Evolutionary conservation across 768 basidiomycete species (phyloP).

Genomic region (Punctularia strigosozonata): DNA sequence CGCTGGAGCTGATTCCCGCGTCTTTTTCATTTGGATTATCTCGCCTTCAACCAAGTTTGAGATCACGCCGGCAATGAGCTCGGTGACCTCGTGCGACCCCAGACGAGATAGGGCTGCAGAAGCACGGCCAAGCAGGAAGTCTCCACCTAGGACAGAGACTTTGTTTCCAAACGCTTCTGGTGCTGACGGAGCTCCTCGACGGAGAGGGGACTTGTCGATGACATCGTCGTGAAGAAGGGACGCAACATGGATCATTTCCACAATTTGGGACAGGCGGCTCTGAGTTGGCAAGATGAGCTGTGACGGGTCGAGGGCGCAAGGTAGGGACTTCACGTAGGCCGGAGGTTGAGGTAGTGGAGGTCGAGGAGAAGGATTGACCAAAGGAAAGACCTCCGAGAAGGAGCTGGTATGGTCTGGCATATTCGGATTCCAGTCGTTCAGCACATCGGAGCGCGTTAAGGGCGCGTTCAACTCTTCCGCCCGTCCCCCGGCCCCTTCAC

Average conservation of each 20-base stretch:
- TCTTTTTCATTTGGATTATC: slow-evolving; percentile 63
- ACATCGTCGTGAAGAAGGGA: slow-evolving; percentile 91
- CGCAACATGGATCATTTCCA: slow-evolving; percentile 97
- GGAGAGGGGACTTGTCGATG: slow-evolving; percentile 59
- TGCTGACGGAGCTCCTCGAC: slow-evolving; percentile 58
- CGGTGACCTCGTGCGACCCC: slow-evolving; percentile 83
- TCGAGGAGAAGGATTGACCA: slow-evolving; percentile 37
- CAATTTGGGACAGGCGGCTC: slow-evolving; percentile 85
- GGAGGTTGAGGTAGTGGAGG: slow-evolving; percentile 23
- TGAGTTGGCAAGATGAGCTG: slow-evolving; percentile 70
- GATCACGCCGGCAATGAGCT: slow-evolving; percentile 84
- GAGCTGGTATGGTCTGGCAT: slow-evolving; percentile 72
- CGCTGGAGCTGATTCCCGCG: slow-evolving; percentile 29
- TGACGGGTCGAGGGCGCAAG: slow-evolving; percentile 21
- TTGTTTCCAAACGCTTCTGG: slow-evolving; percentile 84
- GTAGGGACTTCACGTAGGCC: slow-evolving; percentile 11
- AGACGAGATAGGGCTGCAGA: slow-evolving; percentile 79
- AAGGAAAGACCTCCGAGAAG: slow-evolving; percentile 38
- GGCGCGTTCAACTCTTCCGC: slow-evolving; percentile 63
- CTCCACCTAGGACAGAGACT: slow-evolving; percentile 85
- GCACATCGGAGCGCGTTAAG: slow-evolving; percentile 66
- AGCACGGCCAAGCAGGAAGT: slow-evolving; percentile 89
- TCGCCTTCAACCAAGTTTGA: slow-evolving; percentile 96
- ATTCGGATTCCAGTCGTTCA: slow-evolving; percentile 85
- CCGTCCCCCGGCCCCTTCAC: slow-evolving; percentile 41